A percentile compares a stretch with the other conserved stretches of the same genome.
phyloP scores from a whole-genome alignment of 2,329 filamentous ascomycete species.

The Coniochaeta hoffmannii region DNA sequence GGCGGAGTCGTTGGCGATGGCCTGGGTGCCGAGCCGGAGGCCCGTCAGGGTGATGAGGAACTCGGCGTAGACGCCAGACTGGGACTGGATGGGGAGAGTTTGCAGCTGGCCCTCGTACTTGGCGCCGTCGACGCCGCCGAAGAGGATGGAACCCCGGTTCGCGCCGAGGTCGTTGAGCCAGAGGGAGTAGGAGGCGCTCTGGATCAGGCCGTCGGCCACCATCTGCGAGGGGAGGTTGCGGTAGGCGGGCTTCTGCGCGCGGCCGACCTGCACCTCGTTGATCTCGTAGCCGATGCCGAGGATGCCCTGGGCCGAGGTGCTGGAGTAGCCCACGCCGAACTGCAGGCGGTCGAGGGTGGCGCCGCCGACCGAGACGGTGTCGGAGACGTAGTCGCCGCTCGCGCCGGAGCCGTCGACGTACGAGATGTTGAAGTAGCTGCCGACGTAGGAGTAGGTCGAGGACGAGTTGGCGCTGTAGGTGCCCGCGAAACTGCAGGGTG shows the following conservation, averaged over 20 bases:
- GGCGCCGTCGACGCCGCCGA: conserved; percentile 64
- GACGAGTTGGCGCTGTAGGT: conserved; percentile 65
- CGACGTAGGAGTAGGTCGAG: conserved; percentile 67
- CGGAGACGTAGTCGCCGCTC: conserved; percentile 70
- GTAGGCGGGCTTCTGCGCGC: conserved; percentile 48
- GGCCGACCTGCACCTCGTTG: conserved; percentile 69
- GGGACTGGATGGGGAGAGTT: conserved; percentile 59
- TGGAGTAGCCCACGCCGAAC: conserved; percentile 65
- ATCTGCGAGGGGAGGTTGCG: conserved; percentile 62
- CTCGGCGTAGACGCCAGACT: conserved; percentile 45
- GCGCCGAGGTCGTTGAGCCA: conserved; percentile 68
- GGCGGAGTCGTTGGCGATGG: conserved; percentile 35
- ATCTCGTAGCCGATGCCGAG: conserved; percentile 74
- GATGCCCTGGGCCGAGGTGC: conserved; percentile 60
- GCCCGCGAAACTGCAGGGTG: conserved; percentile 54
- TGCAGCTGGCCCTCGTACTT: conserved; percentile 56
- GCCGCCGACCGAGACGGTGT: conserved; percentile 57
- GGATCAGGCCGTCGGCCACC: conserved; percentile 51
- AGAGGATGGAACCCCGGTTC: conserved; percentile 60
- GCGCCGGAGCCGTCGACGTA: conserved; percentile 79
- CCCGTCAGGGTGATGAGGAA: conserved; percentile 64
- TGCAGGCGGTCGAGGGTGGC: conserved; percentile 50
- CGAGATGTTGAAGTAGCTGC: conserved; percentile 75
- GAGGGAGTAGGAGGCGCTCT: conserved; percentile 63
- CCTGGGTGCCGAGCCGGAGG: conserved; percentile 35